Evolutionary conservation across 129 eudicot species (phyloP), one percentile per base, ranked within the genome.

Genomic region (sunflower (Helianthus annuus)): DNA sequence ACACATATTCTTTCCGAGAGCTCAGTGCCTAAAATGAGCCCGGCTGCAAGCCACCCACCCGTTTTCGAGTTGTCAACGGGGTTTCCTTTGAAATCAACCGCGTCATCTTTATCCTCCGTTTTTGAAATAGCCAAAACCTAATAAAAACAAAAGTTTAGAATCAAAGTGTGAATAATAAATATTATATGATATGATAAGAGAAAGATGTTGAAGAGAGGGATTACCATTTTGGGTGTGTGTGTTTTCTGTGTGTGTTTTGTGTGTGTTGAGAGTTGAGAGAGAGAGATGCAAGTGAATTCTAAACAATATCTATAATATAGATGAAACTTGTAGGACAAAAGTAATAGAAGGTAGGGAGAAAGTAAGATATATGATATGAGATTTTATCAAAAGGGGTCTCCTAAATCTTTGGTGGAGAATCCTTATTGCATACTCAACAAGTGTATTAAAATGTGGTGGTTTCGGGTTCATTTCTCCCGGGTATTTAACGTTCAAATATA

Each of bases 41-140:
- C 99, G 8, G 99, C 97, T 4, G 93, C 99, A 27, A 90, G 97
- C 99, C 99, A 94, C 45, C 99, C 97, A 8, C 99, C 99, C 0
- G 96, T 94, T 51, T 75, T 76, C 7, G 97, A 90, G 57, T 82
- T 88, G 68, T 94, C 99, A 19, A 76, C 93, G 3, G 89, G 97
- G 51, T 94, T 84, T 46, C 97, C 98, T 19, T 69, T 87, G 61
- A 16, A 90, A 71, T 94, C 97, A 10, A 48, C 71, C 4, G 76
- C 80, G 39, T 57, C 83, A 48, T 85, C 85, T 78, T 87, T 87
- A 12, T 70, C 87, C 10, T 70, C 87, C 10, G 42, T 91, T 67
- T 70, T 63, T 12, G 79, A 65, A 45, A 75, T 82, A 22, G 77
- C 85, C 76, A 79, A 70, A 81, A 85, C 96, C 98, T 92, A 83